phyloP scores from a whole-genome alignment of 805 yeast genomes.

The Wickerhamiella occidentalis region DNA sequence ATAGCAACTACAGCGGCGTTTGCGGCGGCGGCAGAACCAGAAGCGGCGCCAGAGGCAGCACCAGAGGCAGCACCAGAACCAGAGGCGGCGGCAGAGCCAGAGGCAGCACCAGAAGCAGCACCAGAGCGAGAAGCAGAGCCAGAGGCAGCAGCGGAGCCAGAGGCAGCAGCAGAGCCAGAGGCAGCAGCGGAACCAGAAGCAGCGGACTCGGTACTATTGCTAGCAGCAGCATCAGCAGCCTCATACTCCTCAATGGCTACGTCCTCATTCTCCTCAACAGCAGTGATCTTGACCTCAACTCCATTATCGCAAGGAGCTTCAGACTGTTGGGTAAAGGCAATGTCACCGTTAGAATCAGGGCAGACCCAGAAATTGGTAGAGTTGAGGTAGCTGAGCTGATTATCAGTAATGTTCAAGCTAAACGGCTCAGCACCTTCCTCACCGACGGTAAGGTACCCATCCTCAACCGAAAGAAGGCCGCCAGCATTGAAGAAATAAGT shows the following conservation, averaged over 20 bases:
- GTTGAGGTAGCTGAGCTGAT: not conserved
- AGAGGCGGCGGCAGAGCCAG: not conserved
- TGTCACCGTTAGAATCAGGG: not conserved
- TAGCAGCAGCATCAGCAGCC: not conserved
- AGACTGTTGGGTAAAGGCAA: not conserved
- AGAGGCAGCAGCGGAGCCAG: slow-evolving; percentile 8
- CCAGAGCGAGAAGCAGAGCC: slow-evolving; percentile 13
- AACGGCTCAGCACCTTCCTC: not conserved
- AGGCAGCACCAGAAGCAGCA: not conserved
- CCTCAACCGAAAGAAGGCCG: not conserved
- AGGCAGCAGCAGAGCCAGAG: slow-evolving; percentile 2
- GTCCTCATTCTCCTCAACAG: not conserved
- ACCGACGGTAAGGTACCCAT: not conserved
- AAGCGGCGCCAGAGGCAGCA: not conserved
- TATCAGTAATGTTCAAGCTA: not conserved
- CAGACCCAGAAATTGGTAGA: not conserved
- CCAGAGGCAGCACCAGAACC: not conserved
- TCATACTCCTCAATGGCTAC: not conserved
- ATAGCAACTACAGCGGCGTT: not conserved
- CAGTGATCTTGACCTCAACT: not conserved
- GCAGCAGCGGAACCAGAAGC: not conserved
- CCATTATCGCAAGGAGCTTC: not conserved
- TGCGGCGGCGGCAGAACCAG: not conserved
- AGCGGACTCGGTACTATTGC: not conserved
- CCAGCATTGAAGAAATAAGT: not conserved